Percentiles rank a stretch among this genome's conserved stretches.
Conservation (phyloP, 1,284 basidiomycete species). For the Sporisorium reilianum region DNA sequence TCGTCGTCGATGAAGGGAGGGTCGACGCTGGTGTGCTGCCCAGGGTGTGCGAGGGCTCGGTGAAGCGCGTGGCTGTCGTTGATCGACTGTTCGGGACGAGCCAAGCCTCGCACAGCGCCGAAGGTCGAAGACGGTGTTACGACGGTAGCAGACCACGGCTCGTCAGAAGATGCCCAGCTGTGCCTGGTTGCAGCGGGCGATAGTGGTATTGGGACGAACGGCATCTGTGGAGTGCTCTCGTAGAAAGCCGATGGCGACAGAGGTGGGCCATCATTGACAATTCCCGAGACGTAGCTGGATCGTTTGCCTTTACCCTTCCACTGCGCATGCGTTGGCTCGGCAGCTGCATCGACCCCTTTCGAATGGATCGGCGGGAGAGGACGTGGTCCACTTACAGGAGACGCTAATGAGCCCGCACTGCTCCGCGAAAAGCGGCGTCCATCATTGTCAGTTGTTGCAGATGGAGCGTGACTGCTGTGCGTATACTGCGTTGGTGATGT, state of each 20-base stretch:
- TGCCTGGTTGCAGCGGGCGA: conserved; percentile 1
- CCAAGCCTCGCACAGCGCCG: conserved; percentile 8
- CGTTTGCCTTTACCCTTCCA: neutral
- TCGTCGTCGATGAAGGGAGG: conserved; percentile 1
- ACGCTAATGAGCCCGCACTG: conserved; percentile 3
- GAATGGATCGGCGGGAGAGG: conserved; percentile 16
- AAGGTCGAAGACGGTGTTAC: conserved; percentile 3
- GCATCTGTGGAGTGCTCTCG: neutral
- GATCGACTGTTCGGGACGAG: neutral
- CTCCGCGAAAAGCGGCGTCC: neutral
- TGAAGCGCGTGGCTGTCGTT: neutral
- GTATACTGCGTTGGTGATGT: conserved; percentile 19
- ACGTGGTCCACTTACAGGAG: conserved; percentile 2
- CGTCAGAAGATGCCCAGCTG: conserved; percentile 33
- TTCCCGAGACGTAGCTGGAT: neutral
- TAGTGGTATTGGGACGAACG: neutral
- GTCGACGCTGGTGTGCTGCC: no score
- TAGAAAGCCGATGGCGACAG: conserved; percentile 27
- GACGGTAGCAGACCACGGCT: conserved; percentile 13
- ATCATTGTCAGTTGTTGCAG: neutral
- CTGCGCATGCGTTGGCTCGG: neutral
- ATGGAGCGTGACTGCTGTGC: conserved; percentile 16
- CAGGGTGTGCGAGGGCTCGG: neutral
- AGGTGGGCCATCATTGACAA: conserved; percentile 5
- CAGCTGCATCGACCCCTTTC: conserved; percentile 2